A percentile compares a stretch with the other conserved stretches of the same genome.
These are phyloP conservation scores for Corylus avellana DNA, from an alignment of 306 rosid species.

Conservation along the genomic window DNA sequence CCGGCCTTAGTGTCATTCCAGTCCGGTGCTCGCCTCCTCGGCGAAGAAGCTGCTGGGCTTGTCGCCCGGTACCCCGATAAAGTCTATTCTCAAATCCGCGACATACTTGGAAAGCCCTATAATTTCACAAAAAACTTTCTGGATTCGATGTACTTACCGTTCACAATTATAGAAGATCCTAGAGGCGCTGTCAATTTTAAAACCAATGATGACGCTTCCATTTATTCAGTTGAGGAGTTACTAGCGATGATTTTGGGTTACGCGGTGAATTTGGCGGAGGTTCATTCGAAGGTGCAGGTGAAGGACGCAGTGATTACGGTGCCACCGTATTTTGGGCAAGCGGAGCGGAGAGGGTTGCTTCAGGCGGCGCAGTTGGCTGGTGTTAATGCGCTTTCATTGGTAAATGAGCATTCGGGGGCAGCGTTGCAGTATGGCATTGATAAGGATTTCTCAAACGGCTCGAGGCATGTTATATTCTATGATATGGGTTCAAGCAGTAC, in stretches of 20 bases:
- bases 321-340: slow-evolving; percentile 95
- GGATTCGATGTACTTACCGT: slow-evolving; percentile 79
- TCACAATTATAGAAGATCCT: slow-evolving; percentile 58
- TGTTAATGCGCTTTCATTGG: slow-evolving; percentile 75
- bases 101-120: slow-evolving; percentile 76
- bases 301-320: slow-evolving; percentile 85
- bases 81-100: slow-evolving; percentile 80
- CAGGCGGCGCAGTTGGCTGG: slow-evolving; percentile 88
- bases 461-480: slow-evolving; percentile 84
- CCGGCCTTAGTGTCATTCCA: slow-evolving; percentile 83
- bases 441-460: slow-evolving; percentile 82
- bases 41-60: slow-evolving; percentile 91
- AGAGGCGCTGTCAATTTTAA: slow-evolving; percentile 61
- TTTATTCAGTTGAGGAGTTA: slow-evolving; percentile 73
- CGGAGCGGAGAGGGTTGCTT: slow-evolving; percentile 75
- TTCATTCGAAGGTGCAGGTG: slow-evolving; percentile 77
- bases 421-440: slow-evolving; percentile 97
- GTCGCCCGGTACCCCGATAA: slow-evolving; percentile 85
- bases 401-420: slow-evolving; percentile 93
- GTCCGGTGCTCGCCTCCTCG: slow-evolving; percentile 75
- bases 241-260: slow-evolving; percentile 80
- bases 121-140: slow-evolving; percentile 40
- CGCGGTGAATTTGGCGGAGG: slow-evolving; percentile 70
- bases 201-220: slow-evolving; percentile 47
- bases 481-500: slow-evolving; percentile 97